phyloP scores from a whole-genome alignment of 768 basidiomycete species.

The Pleurotus giganteus region DNA sequence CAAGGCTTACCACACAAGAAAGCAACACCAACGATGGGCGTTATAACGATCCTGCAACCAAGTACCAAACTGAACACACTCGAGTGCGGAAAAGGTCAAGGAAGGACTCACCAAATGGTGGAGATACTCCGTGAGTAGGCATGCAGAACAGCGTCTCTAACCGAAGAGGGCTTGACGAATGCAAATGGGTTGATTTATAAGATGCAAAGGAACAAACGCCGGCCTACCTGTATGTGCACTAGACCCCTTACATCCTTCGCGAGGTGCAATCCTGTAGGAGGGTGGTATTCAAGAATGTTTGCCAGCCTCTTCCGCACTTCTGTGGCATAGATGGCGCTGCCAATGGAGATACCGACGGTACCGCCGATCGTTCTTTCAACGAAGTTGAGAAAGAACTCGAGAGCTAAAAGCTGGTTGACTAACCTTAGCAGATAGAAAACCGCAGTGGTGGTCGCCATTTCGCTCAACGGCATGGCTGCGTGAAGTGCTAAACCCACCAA shows the following conservation, averaged over 20 bases:
- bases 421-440: constrained; percentile 70
- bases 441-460: constrained; percentile 80
- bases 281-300: neutral
- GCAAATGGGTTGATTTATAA: neutral
- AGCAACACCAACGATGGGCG: neutral
- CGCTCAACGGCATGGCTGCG: constrained; percentile 82
- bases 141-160: neutral
- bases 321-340: constrained; percentile 56
- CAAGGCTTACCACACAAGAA: neutral
- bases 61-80: neutral
- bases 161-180: neutral
- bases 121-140: neutral
- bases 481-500: constrained; percentile 49
- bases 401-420: constrained; percentile 11
- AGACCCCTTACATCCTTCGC: neutral
- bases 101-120: neutral
- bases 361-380: constrained; percentile 60
- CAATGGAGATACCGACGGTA: constrained; percentile 69
- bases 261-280: neutral
- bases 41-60: neutral
- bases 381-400: neutral
- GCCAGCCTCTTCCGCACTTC: neutral
- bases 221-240: neutral
- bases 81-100: neutral
- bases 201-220: neutral